Conservation (phyloP, 768 basidiomycete genomes). For the Calocera cornea region DNA sequence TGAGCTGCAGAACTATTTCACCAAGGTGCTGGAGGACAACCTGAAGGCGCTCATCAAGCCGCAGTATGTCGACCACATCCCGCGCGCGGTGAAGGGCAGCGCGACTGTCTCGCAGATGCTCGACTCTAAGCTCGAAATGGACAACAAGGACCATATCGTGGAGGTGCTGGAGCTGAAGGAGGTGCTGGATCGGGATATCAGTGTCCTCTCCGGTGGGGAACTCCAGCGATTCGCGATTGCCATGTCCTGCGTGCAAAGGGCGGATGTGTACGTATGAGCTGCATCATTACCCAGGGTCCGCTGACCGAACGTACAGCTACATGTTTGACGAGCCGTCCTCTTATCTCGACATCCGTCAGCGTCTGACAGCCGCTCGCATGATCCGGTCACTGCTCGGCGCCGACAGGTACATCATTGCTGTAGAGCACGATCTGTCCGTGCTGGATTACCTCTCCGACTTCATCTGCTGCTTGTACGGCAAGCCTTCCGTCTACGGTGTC, state of each 20-base stretch:
- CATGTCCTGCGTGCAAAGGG: slow-evolving; percentile 86
- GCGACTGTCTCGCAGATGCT: slow-evolving; percentile 86
- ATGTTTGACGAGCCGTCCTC: slow-evolving; percentile 99
- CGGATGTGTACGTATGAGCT: slow-evolving; percentile 66
- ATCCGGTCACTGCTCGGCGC: slow-evolving; percentile 76
- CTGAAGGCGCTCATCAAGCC: slow-evolving; percentile 98
- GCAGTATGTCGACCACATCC: slow-evolving; percentile 99
- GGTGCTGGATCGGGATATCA: slow-evolving; percentile 71
- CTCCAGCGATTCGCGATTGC: slow-evolving; percentile 97
- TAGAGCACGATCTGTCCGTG: slow-evolving; percentile 97
- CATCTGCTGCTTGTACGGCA: slow-evolving; percentile 94
- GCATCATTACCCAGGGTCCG: not conserved
- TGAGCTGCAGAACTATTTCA: slow-evolving; percentile 98
- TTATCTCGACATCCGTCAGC: slow-evolving; percentile 94
- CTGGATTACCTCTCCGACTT: slow-evolving; percentile 98
- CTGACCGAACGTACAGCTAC: slow-evolving; percentile 39
- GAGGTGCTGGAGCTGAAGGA: slow-evolving; percentile 77
- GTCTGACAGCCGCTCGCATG: slow-evolving; percentile 85
- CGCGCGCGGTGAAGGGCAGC: slow-evolving; percentile 81
- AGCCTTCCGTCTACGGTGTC: slow-evolving; percentile 93
- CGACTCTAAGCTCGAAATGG: slow-evolving; percentile 72
- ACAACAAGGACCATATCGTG: slow-evolving; percentile 79
- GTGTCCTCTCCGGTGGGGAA: slow-evolving; percentile 88
- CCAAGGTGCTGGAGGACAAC: slow-evolving; percentile 96
- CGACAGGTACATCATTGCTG: slow-evolving; percentile 85